These are phyloP conservation scores for Juglanconis oblonga DNA, from an alignment of 2,329 filamentous ascomycete species.

Conservation along the genomic window DNA sequence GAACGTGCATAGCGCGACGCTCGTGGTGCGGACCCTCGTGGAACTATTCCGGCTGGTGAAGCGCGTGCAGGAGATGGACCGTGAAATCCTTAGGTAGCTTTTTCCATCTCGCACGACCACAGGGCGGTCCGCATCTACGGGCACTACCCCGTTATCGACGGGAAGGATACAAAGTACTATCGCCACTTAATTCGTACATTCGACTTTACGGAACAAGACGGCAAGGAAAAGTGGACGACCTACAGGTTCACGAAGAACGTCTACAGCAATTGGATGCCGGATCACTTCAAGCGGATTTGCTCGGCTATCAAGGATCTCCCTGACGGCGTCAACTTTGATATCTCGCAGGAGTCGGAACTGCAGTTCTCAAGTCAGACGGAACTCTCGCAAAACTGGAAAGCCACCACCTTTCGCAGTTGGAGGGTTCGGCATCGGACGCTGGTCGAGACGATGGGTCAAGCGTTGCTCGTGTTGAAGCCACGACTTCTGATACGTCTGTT, in stretches of 20 bases:
- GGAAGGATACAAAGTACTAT: constrained; percentile 31
- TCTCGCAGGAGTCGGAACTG: too few relatives aligned
- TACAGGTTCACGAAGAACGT: constrained; percentile 15
- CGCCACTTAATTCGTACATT: constrained; percentile 35
- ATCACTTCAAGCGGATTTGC: constrained; percentile 33
- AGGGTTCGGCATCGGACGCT: too few relatives aligned
- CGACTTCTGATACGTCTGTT: too few relatives aligned
- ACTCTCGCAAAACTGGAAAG: too few relatives aligned
- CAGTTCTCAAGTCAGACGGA: too few relatives aligned
- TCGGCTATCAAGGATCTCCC: constrained; percentile 29
- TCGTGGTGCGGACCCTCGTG: constrained; percentile 36
- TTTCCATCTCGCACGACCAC: constrained; percentile 29
- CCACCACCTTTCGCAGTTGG: too few relatives aligned
- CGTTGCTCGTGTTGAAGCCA: too few relatives aligned
- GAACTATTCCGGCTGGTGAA: constrained; percentile 36
- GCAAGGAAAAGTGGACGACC: constrained; percentile 33
- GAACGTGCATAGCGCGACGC: constrained; percentile 39
- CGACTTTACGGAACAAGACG: constrained; percentile 29
- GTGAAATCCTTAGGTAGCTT: constrained; percentile 31
- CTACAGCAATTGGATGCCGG: constrained; percentile 34
- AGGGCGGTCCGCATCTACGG: constrained; percentile 35
- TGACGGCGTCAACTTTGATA: too few relatives aligned
- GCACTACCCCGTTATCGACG: constrained; percentile 36
- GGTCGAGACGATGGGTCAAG: too few relatives aligned
- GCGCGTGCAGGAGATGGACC: constrained; percentile 35